Conservation (phyloP, 73 alveolate genomes). For the Strombidium stylifer region DNA sequence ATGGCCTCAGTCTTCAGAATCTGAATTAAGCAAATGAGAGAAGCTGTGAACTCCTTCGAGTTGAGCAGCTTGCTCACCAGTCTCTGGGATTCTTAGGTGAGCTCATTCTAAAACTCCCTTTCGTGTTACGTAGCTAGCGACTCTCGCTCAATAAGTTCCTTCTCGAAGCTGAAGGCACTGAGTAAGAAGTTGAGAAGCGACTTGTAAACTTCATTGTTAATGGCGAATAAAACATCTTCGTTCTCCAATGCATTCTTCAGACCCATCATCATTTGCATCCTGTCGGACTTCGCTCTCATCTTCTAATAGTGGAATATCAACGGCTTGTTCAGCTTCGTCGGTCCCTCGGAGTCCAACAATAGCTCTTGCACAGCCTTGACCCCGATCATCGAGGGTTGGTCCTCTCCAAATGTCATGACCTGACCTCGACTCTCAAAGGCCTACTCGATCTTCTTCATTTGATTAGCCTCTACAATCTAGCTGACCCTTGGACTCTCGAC, state of each 20-base stretch:
- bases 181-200: conserved; percentile 32
- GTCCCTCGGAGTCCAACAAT: conserved; percentile 19
- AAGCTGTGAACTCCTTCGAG: conserved; percentile 57
- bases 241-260: conserved; percentile 24
- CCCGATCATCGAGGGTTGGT: too few species aligned
- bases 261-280: conserved; percentile 9
- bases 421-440: too few species aligned
- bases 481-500: too few species aligned
- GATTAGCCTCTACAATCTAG: too few species aligned
- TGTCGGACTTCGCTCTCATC: conserved; percentile 7
- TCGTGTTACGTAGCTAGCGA: neutral
- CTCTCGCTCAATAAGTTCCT: conserved; percentile 18
- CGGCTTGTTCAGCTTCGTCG: conserved; percentile 36
- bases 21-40: conserved; percentile 23
- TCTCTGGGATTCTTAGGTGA: conserved; percentile 35
- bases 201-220: conserved; percentile 16
- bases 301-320: conserved; percentile 12
- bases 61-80: conserved; percentile 38
- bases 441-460: too few species aligned
- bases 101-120: neutral
- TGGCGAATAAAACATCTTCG: conserved; percentile 52
- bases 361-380: conserved; percentile 17
- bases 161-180: conserved; percentile 41
- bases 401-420: too few species aligned
- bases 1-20: conserved; percentile 33